Conservation (phyloP, 2,329 filamentous ascomycete species). For the Penicillium oxalicum region DNA sequence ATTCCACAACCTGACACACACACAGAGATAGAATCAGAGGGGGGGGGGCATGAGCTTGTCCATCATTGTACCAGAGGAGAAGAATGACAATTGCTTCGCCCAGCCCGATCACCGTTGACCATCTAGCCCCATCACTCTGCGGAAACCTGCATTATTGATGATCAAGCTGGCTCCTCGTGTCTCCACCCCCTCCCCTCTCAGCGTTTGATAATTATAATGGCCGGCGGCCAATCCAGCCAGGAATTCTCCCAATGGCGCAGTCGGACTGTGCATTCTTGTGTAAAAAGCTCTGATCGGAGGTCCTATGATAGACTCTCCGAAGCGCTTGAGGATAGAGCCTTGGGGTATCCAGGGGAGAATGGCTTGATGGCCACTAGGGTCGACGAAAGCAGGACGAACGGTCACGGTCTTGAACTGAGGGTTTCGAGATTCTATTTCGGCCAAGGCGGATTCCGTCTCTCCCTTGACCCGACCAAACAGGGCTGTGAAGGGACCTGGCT, state of each 20-base stretch:
- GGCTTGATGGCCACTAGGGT: slow-evolving; percentile 38
- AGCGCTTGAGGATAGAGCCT: slow-evolving; percentile 23
- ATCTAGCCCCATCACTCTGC: slow-evolving; percentile 12
- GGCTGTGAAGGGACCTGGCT: slow-evolving; percentile 51
- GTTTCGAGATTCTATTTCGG: slow-evolving; percentile 44
- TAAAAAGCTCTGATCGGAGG: slow-evolving; percentile 16
- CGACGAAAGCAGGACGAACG: slow-evolving; percentile 56
- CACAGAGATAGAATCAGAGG: too few species aligned
- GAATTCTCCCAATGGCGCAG: slow-evolving; percentile 44
- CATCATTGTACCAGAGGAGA: too few species aligned
- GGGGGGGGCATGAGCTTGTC: too few species aligned
- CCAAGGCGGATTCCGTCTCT: slow-evolving; percentile 55
- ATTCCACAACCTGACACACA: too few species aligned
- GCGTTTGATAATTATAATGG: slow-evolving; percentile 3
- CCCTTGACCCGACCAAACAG: slow-evolving; percentile 63
- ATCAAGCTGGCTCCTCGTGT: slow-evolving; percentile 12
- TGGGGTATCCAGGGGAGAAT: slow-evolving; percentile 33
- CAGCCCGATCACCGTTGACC: neutral
- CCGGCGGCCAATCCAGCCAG: slow-evolving; percentile 44
- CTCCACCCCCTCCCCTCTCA: slow-evolving; percentile 10
- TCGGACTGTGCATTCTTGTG: slow-evolving; percentile 34
- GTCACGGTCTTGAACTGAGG: slow-evolving; percentile 49
- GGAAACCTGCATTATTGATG: slow-evolving; percentile 13
- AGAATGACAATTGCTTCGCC: too few species aligned
- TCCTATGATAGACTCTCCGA: slow-evolving; percentile 19